Evolutionary conservation across 257 asterid genomes (phyloP).

Genomic region (Nicotiana tomentosiformis): DNA sequence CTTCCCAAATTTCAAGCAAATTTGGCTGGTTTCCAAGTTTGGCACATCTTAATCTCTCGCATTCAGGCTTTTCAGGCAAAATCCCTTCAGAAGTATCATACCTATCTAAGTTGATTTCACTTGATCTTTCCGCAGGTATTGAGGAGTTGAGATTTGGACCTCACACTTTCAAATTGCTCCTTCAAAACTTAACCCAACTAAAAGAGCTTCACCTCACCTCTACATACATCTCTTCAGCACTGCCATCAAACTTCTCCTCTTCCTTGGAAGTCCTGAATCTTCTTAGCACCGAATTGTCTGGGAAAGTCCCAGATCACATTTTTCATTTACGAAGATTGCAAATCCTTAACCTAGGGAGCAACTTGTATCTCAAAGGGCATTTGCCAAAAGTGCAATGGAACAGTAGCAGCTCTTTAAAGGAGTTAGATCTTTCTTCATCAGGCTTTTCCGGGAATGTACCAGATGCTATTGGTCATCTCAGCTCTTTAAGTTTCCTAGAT

Average conservation of each 20-base stretch:
- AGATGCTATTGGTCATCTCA: slow-evolving; percentile 14
- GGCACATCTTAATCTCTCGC: slow-evolving; percentile 24
- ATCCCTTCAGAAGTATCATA: slow-evolving; percentile 16
- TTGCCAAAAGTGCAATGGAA: slow-evolving; percentile 13
- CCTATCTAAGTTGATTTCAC: slow-evolving; percentile 18
- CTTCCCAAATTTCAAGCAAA: slow-evolving; percentile 15
- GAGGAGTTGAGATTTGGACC: slow-evolving; percentile 13
- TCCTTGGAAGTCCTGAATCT: slow-evolving; percentile 15
- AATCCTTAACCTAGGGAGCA: neutral
- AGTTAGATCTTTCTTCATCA: slow-evolving; percentile 13
- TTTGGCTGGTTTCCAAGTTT: slow-evolving; percentile 1
- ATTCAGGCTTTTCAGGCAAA: slow-evolving; percentile 20
- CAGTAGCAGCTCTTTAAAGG: neutral
- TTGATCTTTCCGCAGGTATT: neutral
- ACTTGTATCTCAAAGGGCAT: slow-evolving; percentile 11
- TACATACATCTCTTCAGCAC: slow-evolving; percentile 7
- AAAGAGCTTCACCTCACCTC: slow-evolving; percentile 1
- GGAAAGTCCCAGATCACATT: slow-evolving; percentile 6
- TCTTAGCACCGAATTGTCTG: slow-evolving; percentile 9
- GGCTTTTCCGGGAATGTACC: slow-evolving; percentile 21
- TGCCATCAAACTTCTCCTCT: slow-evolving; percentile 20
- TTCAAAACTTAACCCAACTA: slow-evolving; percentile 19
- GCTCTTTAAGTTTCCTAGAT: neutral
- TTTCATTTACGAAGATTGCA: slow-evolving; percentile 13
- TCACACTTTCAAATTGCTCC: slow-evolving; percentile 15